Evolutionary conservation across 2,329 filamentous ascomycete species (phyloP), one percentile per base, ranked within the genome.

Genomic region (Gyromitra esculenta): DNA sequence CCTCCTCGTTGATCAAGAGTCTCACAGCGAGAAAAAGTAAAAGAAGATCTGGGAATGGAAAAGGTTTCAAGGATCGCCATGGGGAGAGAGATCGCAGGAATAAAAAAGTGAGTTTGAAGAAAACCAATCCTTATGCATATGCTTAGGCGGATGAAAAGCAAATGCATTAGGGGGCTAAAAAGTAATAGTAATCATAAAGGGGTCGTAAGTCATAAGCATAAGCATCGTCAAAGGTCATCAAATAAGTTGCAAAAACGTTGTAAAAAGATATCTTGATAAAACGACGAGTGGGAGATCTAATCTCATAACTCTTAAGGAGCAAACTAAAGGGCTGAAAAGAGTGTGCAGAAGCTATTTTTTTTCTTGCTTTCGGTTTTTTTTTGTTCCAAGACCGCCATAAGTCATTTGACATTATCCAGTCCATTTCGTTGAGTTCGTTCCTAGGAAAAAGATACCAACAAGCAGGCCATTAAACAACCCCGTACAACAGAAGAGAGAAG

Each of bases 381-480:
- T 41, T 62, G 52, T 70, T 35, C 54, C 31, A 64, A 64, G 45
- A 63, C 48, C 59, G 15, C 48, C 43, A 18, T 39, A 54, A 56
- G 43, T 41, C 31, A 31, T 48, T 54, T 15, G 56, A 35, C 62
- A 37, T 59, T 54, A 60, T 39, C 57, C 45, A 63, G 60, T 35
- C 50, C 41, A 48, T n/a, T 31, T 25, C 13, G n/a, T 50, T 15
- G 25, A 5, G 7, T 63, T 45, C 57, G 21, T 31, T 25, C 45
- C 13, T 25, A 63, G n/a, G n/a, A 13, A 31, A 45, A 54, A 73
- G 37, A 62, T 54, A 52, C 39, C 15, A 64, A 54, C 18, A 37
- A 54, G 35, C 37, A 62, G 43, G 18, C 37, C 62, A 73, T 73
- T 73, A 68, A 73, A 52, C 48, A 60, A 67, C 56, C 39, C 64